Percentiles rank a stretch among this genome's conserved stretches.
phyloP scores from a whole-genome alignment of 1,284 basidiomycete species.

The Cryptococcus sp. region DNA sequence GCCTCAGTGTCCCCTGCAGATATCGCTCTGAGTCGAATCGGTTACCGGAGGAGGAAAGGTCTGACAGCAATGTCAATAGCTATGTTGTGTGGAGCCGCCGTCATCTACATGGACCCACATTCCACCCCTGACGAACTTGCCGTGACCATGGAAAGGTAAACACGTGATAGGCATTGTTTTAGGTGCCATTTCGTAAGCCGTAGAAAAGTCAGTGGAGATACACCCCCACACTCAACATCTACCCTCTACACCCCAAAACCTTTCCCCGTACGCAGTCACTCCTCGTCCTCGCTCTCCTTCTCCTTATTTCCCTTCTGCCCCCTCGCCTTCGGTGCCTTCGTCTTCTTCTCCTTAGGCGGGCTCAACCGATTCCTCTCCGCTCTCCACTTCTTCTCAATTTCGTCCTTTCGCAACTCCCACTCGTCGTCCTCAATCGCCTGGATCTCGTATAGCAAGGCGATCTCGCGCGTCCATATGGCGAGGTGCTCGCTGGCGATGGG shows the following conservation, averaged over 20 bases:
- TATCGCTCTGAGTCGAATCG: too few species aligned
- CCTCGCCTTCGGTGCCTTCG: constrained; percentile 17
- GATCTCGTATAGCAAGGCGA: constrained; percentile 53
- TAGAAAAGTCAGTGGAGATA: too few species aligned
- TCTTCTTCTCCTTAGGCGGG: constrained; percentile 37
- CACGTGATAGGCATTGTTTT: too few species aligned
- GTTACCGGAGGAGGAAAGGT: too few species aligned
- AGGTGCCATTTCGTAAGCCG: too few species aligned
- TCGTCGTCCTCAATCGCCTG: constrained; percentile 40
- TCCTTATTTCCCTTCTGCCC: constrained; percentile 28
- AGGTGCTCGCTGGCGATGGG: constrained; percentile 51
- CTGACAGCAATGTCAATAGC: too few species aligned
- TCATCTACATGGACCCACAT: too few species aligned
- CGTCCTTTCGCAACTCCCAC: constrained; percentile 36
- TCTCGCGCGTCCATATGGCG: constrained; percentile 70
- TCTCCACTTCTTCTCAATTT: constrained; percentile 36
- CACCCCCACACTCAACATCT: too few species aligned
- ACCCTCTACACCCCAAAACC: not conserved
- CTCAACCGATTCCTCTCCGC: constrained; percentile 38
- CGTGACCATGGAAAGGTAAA: too few species aligned
- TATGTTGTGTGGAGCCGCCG: too few species aligned
- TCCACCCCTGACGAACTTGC: too few species aligned
- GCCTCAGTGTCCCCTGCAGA: too few species aligned
- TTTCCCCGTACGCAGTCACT: not conserved
- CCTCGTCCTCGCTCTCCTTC: constrained; percentile 21